Evolutionary conservation across 2,329 filamentous ascomycete species (phyloP), one percentile per base, ranked within the genome.

Genomic region (Hirsutella rhossiliensis): DNA sequence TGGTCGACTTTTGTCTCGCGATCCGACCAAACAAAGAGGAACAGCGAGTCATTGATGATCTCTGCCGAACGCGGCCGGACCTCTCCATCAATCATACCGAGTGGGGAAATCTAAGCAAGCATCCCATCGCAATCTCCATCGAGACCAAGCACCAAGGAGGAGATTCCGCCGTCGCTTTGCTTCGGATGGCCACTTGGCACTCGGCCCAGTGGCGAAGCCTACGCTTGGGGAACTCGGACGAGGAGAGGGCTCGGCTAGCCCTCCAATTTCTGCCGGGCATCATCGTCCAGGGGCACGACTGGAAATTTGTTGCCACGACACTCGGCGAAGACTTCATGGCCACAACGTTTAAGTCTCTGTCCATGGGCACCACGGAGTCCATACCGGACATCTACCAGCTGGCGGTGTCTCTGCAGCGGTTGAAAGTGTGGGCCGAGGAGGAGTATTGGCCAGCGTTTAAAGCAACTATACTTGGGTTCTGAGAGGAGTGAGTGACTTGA

Each of bases 111-210:
- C 34, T 52, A 12, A 47, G 40, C 37, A 43, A 47, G 37, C 38
- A 41, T 28, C 50, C 51, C 4, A 51, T 54, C 19, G 48, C 47
- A 13, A 40, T 54, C 20, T 51, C 48, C 9, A 44, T 54, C 41
- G 46, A 50, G 47, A 52, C 50, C 31, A 54, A 54, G 44, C 46
- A 46, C 43, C 45, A 46, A 20, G 41, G 34, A 11, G 40, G 47
- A 11, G 13, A n/a, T 11, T 30, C 23, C 18, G 47, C 48, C 30
- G 45, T 41, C 28, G 47, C 50, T 17, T 32, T 47, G 11, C 39
- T 52, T 19, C 48, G 52, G 47, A 47, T 53, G 11, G 50, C 45
- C 13, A 49, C 43, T 15, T 52, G 50, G 50, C 52, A 54, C 38
- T 45, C 50, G 19, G 41, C 49, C 17, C 47, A 50, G 32, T 52